Conservation (phyloP, 1,139 yeast genomes). For the Taiozyma sp. region DNA sequence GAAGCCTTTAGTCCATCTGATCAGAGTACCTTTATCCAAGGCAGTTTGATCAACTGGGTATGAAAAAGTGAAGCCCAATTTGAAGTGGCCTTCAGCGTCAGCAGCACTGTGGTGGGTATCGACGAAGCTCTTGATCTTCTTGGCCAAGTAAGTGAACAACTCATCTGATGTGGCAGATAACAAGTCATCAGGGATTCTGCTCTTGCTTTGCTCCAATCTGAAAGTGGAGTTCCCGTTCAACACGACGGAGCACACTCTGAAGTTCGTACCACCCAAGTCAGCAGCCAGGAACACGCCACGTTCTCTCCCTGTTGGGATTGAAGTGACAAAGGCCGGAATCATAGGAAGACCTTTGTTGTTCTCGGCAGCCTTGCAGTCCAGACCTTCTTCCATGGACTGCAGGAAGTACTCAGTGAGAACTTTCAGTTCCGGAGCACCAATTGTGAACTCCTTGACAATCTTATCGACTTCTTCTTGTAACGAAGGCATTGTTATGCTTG, state of each 20-base stretch:
- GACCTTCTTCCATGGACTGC: constrained; percentile 58
- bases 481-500: neutral
- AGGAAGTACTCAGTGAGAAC: constrained; percentile 63
- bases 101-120: constrained; percentile 49
- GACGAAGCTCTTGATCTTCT: constrained; percentile 57
- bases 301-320: constrained; percentile 77
- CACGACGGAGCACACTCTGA: constrained; percentile 80
- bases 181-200: constrained; percentile 65
- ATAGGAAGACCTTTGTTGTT: constrained; percentile 55
- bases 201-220: constrained; percentile 64
- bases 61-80: constrained; percentile 86
- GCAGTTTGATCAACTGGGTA: constrained; percentile 89
- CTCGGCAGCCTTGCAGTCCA: constrained; percentile 26
- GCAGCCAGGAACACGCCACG: constrained; percentile 74
- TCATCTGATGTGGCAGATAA: constrained; percentile 57
- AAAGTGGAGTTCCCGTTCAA: constrained; percentile 80
- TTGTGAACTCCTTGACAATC: constrained; percentile 50
- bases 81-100: constrained; percentile 35
- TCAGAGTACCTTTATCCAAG: constrained; percentile 66
- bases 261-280: constrained; percentile 83
- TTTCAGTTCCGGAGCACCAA: constrained; percentile 47
- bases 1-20: constrained; percentile 60
- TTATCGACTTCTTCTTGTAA: constrained; percentile 36
- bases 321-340: constrained; percentile 83
- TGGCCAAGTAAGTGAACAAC: constrained; percentile 67